These are phyloP conservation scores for Trypanosoma brucei DNA, from an alignment of 208 protist species.

Conservation along the genomic window DNA sequence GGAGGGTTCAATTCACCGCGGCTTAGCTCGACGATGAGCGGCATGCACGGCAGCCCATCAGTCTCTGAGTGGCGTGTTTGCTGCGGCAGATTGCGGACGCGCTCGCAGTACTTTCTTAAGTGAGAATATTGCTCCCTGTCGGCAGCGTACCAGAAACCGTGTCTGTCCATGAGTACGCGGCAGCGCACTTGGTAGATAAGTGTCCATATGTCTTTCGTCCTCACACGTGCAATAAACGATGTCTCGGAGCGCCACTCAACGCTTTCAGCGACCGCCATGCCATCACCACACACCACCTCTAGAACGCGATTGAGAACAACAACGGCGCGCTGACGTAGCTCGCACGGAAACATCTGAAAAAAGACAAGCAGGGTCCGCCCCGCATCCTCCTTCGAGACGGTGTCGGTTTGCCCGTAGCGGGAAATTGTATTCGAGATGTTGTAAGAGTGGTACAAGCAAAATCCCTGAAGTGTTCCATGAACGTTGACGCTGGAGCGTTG, in stretches of 20 bases:
- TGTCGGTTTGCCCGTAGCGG: slow-evolving; percentile 21
- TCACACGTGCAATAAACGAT: slow-evolving; percentile 60
- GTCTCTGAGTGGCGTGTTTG: slow-evolving; percentile 64
- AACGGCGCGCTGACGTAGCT: slow-evolving; percentile 48
- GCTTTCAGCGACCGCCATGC: slow-evolving; percentile 35
- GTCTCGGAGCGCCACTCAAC: slow-evolving; percentile 72
- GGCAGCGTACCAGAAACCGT: slow-evolving; percentile 71
- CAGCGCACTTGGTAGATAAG: slow-evolving; percentile 64
- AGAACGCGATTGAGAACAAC: slow-evolving; percentile 70
- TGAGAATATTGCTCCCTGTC: slow-evolving; percentile 55
- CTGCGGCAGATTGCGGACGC: slow-evolving; percentile 61
- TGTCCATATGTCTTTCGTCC: slow-evolving; percentile 40
- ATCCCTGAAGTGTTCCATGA: slow-evolving; percentile 24
- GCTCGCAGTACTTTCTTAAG: slow-evolving; percentile 76
- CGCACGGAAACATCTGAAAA: slow-evolving; percentile 83
- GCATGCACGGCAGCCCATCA: slow-evolving; percentile 78
- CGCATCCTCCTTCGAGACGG: not conserved
- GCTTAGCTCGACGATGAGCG: slow-evolving; percentile 73
- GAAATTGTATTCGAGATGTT: slow-evolving; percentile 21
- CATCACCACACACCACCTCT: slow-evolving; percentile 27
- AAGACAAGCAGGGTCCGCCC: slow-evolving; percentile 38
- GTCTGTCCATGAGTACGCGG: slow-evolving; percentile 77
- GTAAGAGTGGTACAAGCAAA: slow-evolving; percentile 24
- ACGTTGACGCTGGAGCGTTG: slow-evolving; percentile 26
- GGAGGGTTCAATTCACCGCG: slow-evolving; percentile 12